Conservation (phyloP, 192 early-diverging fungal genomes). For the Allomyces arbusculus region DNA sequence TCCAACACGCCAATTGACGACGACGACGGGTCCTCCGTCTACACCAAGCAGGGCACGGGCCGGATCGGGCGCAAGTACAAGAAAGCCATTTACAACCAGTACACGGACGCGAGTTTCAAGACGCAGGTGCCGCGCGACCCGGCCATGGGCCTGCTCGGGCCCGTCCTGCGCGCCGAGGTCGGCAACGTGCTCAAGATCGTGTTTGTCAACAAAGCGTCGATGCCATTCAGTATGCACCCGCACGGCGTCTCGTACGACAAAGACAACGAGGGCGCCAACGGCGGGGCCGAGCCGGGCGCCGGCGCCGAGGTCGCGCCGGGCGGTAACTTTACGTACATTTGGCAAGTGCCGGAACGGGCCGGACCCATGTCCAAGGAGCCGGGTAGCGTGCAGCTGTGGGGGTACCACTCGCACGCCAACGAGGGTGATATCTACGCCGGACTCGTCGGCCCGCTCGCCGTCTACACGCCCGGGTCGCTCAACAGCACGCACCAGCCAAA, state of each 20-base stretch:
- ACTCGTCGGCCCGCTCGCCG: constrained; percentile 13
- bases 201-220: constrained; percentile 12
- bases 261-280: constrained; percentile 1
- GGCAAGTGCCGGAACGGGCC: constrained; percentile 9
- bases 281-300: background rate
- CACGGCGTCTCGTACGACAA: constrained; percentile 3
- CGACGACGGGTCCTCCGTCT: constrained; percentile 5
- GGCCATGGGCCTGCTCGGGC: constrained; percentile 14
- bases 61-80: constrained; percentile 14
- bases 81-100: constrained; percentile 17
- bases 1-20: constrained; percentile 10
- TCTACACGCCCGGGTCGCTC: constrained; percentile 14
- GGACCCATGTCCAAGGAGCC: constrained; percentile 7
- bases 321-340: constrained; percentile 11
- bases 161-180: constrained; percentile 16
- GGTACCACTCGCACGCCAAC: constrained; percentile 11
- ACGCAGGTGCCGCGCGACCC: constrained; percentile 3
- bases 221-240: constrained; percentile 16
- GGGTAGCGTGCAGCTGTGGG: constrained; percentile 11
- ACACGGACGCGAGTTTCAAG: constrained; percentile 13
- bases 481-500: background rate
- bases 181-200: constrained; percentile 12
- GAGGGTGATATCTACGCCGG: constrained; percentile 14
- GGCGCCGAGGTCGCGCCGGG: constrained; percentile 8
- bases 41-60: constrained; percentile 8